Percentiles rank a stretch among this genome's conserved stretches.
phyloP scores from a whole-genome alignment of 2,329 filamentous ascomycete genomes.

The Phoma sp. region DNA sequence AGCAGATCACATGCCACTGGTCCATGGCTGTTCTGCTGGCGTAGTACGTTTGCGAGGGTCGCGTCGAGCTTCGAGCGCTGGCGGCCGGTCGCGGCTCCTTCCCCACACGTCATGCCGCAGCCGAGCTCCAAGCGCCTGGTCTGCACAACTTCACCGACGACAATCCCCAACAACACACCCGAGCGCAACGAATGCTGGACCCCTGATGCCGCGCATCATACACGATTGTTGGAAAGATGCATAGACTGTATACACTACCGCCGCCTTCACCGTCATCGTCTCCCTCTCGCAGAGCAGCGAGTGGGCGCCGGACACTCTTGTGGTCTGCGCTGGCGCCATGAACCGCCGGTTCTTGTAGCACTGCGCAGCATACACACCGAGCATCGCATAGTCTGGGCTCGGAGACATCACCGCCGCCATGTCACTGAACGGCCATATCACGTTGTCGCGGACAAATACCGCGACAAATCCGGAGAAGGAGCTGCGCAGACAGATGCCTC shows the following conservation, averaged over 20 bases:
- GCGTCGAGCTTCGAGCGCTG: constrained; percentile 10
- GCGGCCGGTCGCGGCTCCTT: constrained; percentile 8
- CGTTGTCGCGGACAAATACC: constrained; percentile 18
- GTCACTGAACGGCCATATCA: constrained; percentile 17
- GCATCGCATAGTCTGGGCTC: constrained; percentile 4
- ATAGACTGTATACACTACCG: constrained; percentile 16
- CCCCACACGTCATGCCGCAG: constrained; percentile 14
- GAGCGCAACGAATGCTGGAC: constrained; percentile 1
- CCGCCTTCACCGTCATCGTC: constrained; percentile 9
- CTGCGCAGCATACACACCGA: constrained; percentile 19
- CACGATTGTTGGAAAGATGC: constrained; percentile 28
- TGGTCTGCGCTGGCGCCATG: constrained; percentile 32
- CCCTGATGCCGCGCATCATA: constrained; percentile 11
- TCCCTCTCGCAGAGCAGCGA: constrained; percentile 21
- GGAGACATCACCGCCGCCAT: constrained; percentile 6
- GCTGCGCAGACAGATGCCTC: constrained; percentile 37
- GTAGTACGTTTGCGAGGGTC: not conserved
- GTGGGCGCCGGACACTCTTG: constrained; percentile 24
- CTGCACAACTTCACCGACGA: constrained; percentile 9
- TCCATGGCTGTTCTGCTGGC: constrained; percentile 35
- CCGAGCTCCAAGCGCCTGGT: not conserved
- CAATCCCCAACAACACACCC: not conserved
- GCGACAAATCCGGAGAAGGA: constrained; percentile 36
- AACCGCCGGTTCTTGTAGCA: constrained; percentile 19
- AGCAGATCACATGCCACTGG: constrained; percentile 24